A percentile compares a stretch with the other conserved stretches of the same genome.
These are phyloP conservation scores for Scalesia atractyloides DNA, from an alignment of 129 eudicot species.

Conservation along the genomic window DNA sequence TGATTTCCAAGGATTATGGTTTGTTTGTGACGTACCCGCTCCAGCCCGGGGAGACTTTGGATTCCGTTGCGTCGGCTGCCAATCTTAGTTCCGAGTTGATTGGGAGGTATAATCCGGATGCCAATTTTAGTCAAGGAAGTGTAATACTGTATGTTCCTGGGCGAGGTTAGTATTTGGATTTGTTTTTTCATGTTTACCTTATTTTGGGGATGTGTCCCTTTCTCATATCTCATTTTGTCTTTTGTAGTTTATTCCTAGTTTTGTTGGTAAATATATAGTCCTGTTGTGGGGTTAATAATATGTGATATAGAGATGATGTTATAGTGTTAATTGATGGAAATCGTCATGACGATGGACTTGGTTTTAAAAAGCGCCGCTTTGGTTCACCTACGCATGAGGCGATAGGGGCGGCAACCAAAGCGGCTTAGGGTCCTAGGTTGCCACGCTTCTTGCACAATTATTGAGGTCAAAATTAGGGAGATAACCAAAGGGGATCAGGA, in stretches of 20 bases:
- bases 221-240: not conserved
- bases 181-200: not conserved
- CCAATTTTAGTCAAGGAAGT: constrained; percentile 25
- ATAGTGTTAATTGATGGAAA: not conserved
- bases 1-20: constrained; percentile 62
- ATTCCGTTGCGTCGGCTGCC: constrained; percentile 37
- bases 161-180: constrained; percentile 46
- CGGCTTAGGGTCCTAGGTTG: too few relatives aligned
- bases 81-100: constrained; percentile 51
- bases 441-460: too few relatives aligned
- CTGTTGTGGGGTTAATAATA: not conserved
- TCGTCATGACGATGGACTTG: not conserved
- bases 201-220: not conserved
- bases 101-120: constrained; percentile 55
- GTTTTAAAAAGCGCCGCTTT: not conserved
- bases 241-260: not conserved
- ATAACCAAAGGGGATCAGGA: too few relatives aligned
- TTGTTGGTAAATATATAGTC: not conserved
- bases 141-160: constrained; percentile 69
- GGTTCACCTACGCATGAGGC: too few relatives aligned
- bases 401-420: too few relatives aligned
- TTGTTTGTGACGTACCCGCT: constrained; percentile 82
- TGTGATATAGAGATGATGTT: constrained; percentile 13
- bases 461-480: too few relatives aligned
- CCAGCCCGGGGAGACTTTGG: constrained; percentile 49